Evolutionary conservation across 768 basidiomycete species (phyloP).

Genomic region (Dendrothele bispora): DNA sequence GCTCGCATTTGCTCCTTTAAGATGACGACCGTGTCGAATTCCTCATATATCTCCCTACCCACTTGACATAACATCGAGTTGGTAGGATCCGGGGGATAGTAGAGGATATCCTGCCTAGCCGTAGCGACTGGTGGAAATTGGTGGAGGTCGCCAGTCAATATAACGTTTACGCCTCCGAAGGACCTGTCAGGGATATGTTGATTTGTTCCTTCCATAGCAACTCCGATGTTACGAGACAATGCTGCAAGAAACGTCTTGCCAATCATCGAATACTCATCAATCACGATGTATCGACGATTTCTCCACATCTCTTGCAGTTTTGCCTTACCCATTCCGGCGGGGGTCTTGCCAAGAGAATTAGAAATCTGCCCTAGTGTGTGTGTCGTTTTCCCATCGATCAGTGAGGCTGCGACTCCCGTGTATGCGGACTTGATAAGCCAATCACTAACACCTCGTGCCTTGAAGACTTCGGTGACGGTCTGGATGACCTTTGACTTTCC

Average conservation of each 20-base stretch:
- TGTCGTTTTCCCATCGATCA: slow-evolving; percentile 31
- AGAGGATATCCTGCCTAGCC: slow-evolving; percentile 3
- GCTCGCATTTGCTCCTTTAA: slow-evolving; percentile 33
- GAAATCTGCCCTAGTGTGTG: slow-evolving; percentile 22
- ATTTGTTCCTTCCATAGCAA: slow-evolving; percentile 6
- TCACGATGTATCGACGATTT: slow-evolving; percentile 24
- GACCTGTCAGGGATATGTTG: neutral
- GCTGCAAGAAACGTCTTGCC: slow-evolving; percentile 20
- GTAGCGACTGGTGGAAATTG: slow-evolving; percentile 33
- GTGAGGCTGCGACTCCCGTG: slow-evolving; percentile 34
- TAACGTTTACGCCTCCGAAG: slow-evolving; percentile 32
- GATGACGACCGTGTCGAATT: slow-evolving; percentile 29
- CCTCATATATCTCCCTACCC: slow-evolving; percentile 23
- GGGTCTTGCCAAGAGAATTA: neutral
- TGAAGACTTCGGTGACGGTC: slow-evolving; percentile 27
- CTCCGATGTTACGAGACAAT: slow-evolving; percentile 17
- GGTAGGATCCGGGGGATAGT: neutral
- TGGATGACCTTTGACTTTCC: slow-evolving; percentile 37
- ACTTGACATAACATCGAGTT: neutral
- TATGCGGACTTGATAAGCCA: slow-evolving; percentile 29
- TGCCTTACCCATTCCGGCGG: slow-evolving; percentile 5
- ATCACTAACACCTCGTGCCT: neutral
- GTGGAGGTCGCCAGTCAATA: slow-evolving; percentile 33
- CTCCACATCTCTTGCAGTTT: slow-evolving; percentile 21
- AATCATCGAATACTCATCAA: slow-evolving; percentile 38